phyloP scores from a whole-genome alignment of 176 grass and related monocot genomes.

The Rhynchospora pubera region DNA sequence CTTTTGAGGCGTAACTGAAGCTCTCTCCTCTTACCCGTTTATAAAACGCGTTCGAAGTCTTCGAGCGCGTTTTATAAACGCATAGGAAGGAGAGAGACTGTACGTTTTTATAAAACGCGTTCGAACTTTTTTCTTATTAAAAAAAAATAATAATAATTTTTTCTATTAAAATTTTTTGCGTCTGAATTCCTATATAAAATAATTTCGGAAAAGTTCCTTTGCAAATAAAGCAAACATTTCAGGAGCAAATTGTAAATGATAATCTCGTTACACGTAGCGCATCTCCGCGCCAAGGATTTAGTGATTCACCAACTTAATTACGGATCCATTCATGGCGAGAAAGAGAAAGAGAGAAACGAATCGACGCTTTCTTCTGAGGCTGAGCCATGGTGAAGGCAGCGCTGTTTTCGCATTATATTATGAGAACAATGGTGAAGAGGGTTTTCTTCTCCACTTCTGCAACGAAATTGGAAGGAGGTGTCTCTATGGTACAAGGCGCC shows the following conservation, averaged over 20 bases:
- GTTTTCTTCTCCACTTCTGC: slow-evolving; percentile 34
- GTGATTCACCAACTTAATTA: background rate
- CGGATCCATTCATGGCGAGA: background rate
- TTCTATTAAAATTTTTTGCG: no score
- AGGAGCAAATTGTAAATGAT: background rate
- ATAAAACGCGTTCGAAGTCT: no score
- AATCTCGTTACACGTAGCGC: slow-evolving; percentile 3
- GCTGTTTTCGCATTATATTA: background rate
- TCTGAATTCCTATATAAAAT: no score
- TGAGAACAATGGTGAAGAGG: slow-evolving; percentile 32
- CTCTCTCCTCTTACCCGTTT: no score
- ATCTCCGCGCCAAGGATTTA: slow-evolving; percentile 14
- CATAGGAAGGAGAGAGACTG: no score
- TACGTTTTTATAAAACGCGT: no score
- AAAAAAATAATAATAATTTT: no score
- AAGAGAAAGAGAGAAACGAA: background rate
- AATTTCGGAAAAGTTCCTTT: no score
- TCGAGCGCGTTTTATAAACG: no score
- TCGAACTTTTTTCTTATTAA: no score
- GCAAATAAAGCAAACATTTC: background rate
- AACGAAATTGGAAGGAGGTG: slow-evolving; percentile 16
- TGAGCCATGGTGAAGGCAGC: background rate
- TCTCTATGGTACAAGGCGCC: slow-evolving; percentile 90
- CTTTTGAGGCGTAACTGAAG: no score
- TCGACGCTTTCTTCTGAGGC: background rate